Evolutionary conservation across 2,329 filamentous ascomycete genomes (phyloP), one percentile per base, ranked within the genome.

Genomic region (Trichoderma koningii): DNA sequence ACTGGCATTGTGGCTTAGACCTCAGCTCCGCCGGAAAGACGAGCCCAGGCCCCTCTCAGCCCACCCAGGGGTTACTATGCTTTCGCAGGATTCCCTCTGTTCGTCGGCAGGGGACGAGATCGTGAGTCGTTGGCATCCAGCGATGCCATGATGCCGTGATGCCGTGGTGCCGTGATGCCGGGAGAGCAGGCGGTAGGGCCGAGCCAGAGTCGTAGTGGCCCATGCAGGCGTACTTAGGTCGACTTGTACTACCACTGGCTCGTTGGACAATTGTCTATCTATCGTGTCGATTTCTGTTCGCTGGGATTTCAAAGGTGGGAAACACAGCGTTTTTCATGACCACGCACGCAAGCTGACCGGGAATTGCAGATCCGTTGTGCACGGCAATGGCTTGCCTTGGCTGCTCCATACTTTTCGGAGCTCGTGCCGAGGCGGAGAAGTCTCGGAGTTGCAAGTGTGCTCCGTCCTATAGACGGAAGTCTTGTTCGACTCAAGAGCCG

Each of bases 1-100:
- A 14, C 34, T 38, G 10, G 41, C 59, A 30, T 30, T 55, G 59
- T 63, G 59, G 59, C 59, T 63, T 55, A 63, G 59, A 55, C 59
- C 48, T 63, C 59, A 47, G n/a, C 26, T 34, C 30, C 50, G 44
- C 57, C 45, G 28, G 57, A 10, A 34, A 10, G 30, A 34, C 30
- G 21, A 50, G 30, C 30, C 56, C 48, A 28, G 38, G 56, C 26
- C 26, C 26, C 55, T 23, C 21, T 57, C 42, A 45, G 17, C 21
- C 44, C 41, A 26, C 21, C 23, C 30, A 34, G 38, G 55, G 57
- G 38, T 12, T 9, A 34, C 9, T 10, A 34, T 10, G 1, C 9
- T 34, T 10, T 7, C 9, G 30, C 30, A 34, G 30, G 7, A 3
- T 3, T 41, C 14, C 34, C 17, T 41, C 10, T 21, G 7, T 19